Evolutionary conservation across 257 asterid species (phyloP), one percentile per base, ranked within the genome.

Genomic region (Scutellaria minor): DNA sequence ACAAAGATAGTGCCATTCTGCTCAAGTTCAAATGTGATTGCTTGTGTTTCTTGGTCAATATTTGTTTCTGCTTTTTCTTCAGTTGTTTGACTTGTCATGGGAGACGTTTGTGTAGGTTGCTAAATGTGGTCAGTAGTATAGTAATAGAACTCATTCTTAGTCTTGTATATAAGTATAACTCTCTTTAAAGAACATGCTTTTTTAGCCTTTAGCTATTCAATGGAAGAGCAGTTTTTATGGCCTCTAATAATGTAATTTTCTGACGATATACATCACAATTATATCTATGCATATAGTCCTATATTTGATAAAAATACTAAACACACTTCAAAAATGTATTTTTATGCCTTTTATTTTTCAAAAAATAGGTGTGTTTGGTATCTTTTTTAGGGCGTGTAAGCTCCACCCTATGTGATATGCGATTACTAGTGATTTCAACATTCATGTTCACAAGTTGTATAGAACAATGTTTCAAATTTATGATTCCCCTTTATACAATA

Each of bases 121-220:
- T 8, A 24, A 14, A 56, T 66, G 76, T 9, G 60, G 47, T 64
- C 22, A 11, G 13, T 62, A 64, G 78, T 60, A 39, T 69, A 77
- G 82, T 70, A 24, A 24, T 24, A 79, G 81, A 73, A 47, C 61
- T 70, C 41, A 66, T 70, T 68, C 54, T 60, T 77, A 67, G 82
- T 71, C 72, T 65, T 83, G 87, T 83, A 83, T 56, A 83, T 83
- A 82, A 54, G 80, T 56, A 83, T 83, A 82, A 54, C 47, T 35
- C n/a, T 64, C 15, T 39, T 40, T 1, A 37, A 24, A 68, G 64
- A 50, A 6, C 48, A 67, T 14, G 31, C 37, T 31, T 31, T 61
- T 55, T 20, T 58, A 56, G 58, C 65, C 64, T 31, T 52, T 52
- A 31, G 37, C 37, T 31, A 31, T 56, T 31, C 24, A 22, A 14